Conservation (phyloP, 2,329 filamentous ascomycete genomes). For the Claviceps pusilla region DNA sequence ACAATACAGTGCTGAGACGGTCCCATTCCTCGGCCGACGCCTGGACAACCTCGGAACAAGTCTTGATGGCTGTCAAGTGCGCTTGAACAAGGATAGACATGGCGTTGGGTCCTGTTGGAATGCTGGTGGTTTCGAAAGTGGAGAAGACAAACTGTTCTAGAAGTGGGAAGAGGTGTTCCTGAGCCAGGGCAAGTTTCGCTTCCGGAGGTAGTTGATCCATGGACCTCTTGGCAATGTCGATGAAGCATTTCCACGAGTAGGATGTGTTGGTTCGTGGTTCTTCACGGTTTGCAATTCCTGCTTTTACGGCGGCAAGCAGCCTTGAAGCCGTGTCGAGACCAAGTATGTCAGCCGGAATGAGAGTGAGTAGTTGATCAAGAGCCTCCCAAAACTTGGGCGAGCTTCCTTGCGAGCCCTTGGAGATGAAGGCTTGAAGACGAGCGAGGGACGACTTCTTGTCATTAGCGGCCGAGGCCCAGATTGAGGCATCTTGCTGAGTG, state of each 20-base stretch:
- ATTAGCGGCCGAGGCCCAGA: slow-evolving; percentile 49
- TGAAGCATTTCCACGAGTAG: slow-evolving; percentile 62
- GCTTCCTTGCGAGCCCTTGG: slow-evolving; percentile 72
- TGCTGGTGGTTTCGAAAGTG: slow-evolving; percentile 20
- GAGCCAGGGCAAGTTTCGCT: slow-evolving; percentile 30
- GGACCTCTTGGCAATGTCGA: slow-evolving; percentile 45
- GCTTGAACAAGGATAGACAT: slow-evolving; percentile 30
- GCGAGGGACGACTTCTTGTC: slow-evolving; percentile 39
- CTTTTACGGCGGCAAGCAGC: slow-evolving; percentile 52
- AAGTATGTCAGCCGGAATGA: slow-evolving; percentile 35
- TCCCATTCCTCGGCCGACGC: slow-evolving; percentile 47
- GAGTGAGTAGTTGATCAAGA: slow-evolving; percentile 46
- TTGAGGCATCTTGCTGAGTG: slow-evolving; percentile 46
- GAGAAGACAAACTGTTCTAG: slow-evolving; percentile 40
- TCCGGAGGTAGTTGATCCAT: slow-evolving; percentile 28
- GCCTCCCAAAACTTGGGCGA: slow-evolving; percentile 57
- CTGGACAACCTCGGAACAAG: slow-evolving; percentile 27
- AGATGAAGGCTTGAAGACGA: slow-evolving; percentile 56
- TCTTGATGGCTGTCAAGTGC: slow-evolving; percentile 28
- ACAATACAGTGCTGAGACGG: slow-evolving; percentile 43
- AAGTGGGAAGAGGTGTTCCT: slow-evolving; percentile 37
- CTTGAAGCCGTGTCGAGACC: slow-evolving; percentile 36
- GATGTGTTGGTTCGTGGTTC: slow-evolving; percentile 55
- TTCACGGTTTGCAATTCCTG: slow-evolving; percentile 57
- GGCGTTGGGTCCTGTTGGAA: slow-evolving; percentile 20